A percentile compares a stretch with the other conserved stretches of the same genome.
phyloP scores from a whole-genome alignment of 805 yeast genomes.

The Suhomyces sp. region DNA sequence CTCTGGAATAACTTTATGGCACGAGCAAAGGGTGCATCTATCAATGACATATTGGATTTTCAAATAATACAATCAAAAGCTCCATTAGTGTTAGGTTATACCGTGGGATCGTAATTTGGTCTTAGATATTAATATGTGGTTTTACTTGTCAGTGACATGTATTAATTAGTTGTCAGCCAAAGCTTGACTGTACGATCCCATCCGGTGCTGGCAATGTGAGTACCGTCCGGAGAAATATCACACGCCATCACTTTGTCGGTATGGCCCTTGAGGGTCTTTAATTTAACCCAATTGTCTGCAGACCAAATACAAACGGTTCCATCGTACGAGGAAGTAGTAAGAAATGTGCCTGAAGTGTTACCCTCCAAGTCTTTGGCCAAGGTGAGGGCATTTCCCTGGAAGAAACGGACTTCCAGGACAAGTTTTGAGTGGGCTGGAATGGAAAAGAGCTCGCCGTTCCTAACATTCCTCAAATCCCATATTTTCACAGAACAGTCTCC shows the following conservation, averaged over 20 bases:
- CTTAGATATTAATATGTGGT: no score
- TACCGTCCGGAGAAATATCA: constrained; percentile 48
- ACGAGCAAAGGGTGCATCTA: no score
- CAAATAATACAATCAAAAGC: no score
- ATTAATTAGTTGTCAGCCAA: constrained; percentile 36
- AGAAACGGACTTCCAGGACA: constrained; percentile 63
- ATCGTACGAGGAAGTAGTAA: constrained; percentile 72
- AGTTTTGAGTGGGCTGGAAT: constrained; percentile 76
- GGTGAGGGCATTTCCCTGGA: constrained; percentile 19
- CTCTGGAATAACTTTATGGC: no score
- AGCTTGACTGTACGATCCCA: constrained; percentile 82
- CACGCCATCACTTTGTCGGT: constrained; percentile 71
- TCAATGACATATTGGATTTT: no score
- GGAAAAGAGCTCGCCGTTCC: constrained; percentile 37
- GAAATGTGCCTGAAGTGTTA: constrained; percentile 40
- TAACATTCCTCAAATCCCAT: constrained; percentile 72
- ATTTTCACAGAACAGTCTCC: constrained; percentile 76
- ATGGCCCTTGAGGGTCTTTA: constrained; percentile 51
- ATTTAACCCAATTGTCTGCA: constrained; percentile 65
- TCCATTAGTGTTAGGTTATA: no score
- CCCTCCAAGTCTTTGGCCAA: constrained; percentile 23
- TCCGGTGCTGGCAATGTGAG: constrained; percentile 58
- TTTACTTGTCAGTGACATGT: no score
- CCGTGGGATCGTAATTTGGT: no score
- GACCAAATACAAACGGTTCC: constrained; percentile 58